Evolutionary conservation across 2,329 filamentous ascomycete species (phyloP), one percentile per base, ranked within the genome.

Genomic region (Gremmenia infestans): DNA sequence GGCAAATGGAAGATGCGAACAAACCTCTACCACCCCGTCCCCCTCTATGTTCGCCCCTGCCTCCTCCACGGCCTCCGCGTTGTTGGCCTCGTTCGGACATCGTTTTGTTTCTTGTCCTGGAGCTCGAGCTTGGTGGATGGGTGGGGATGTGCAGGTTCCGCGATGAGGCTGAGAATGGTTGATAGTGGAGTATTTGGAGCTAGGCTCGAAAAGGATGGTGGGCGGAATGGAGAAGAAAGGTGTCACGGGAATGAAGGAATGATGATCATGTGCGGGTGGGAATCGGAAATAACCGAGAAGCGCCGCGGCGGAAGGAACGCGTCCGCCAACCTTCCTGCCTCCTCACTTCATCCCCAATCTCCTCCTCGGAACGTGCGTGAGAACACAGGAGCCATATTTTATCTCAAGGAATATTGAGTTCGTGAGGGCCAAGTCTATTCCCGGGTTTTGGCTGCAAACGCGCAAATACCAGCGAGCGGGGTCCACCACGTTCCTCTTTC

Each of bases 71-170:
- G 35, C 61, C 61, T 42, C 63, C 59, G 23, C 63, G 60, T 57
- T 63, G 54, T 58, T 63, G 60, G 25, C 63, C 63, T 63, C 63
- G 57, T 60, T 65, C 61, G 55, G 63, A 63, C 63, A 65, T 65
- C 52, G 28, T 50, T 53, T 50, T 50, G 54, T 46, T 49, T 56
- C 53, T 50, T 46, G 48, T 51, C 32, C 25, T 43, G 28, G 43
- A n/a, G 25, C 17, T 42, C 37, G 40, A 35, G 51, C 39, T 22
- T 23, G 22, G 45, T 25, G 36, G 43, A 45, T 46, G 4, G 19
- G 23, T n/a, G 22, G 23, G n/a, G 37, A 15, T 22, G 47, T 35
- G 53, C 40, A 39, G 22, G 14, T 25, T 28, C 28, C 28, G 28
- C 23, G 47, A 32, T 45, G 22, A 22, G 19, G 43, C 17, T 48